These are phyloP conservation scores for Amphirosellinia nigrospora DNA, from an alignment of 495 filamentous ascomycete species.

Conservation along the genomic window DNA sequence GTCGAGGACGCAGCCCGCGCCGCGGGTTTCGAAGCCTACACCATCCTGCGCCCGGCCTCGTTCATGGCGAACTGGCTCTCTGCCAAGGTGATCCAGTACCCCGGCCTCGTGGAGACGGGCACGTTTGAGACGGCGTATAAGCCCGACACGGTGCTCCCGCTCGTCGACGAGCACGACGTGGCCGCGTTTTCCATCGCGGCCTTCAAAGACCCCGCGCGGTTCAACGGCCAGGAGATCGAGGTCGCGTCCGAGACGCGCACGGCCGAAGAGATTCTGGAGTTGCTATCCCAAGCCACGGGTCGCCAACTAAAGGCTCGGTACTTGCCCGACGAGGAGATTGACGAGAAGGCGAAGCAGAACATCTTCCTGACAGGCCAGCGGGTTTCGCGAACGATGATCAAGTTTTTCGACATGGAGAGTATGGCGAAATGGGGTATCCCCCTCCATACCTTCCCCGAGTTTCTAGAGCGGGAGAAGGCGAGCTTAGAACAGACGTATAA, in stretches of 20 bases:
- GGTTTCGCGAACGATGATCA: slow-evolving; percentile 38
- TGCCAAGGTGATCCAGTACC: slow-evolving; percentile 46
- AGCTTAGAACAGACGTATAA: slow-evolving; percentile 36
- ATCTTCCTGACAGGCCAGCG: slow-evolving; percentile 30
- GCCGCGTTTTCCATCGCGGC: slow-evolving; percentile 53
- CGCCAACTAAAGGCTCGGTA: slow-evolving; percentile 43
- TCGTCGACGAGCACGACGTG: slow-evolving; percentile 57
- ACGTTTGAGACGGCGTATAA: slow-evolving; percentile 30
- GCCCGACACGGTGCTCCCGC: slow-evolving; percentile 41
- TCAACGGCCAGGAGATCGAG: slow-evolving; percentile 45
- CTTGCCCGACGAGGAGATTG: slow-evolving; percentile 48
- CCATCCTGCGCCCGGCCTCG: slow-evolving; percentile 55
- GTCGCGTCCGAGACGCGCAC: slow-evolving; percentile 47
- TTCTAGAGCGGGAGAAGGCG: slow-evolving; percentile 47
- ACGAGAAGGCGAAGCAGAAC: slow-evolving; percentile 36
- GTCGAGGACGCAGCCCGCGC: slow-evolving; percentile 48
- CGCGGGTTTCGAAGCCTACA: slow-evolving; percentile 49
- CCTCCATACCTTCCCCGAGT: slow-evolving; percentile 46
- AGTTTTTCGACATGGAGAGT: slow-evolving; percentile 46
- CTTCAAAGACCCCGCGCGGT: slow-evolving; percentile 47
- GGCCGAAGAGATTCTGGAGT: slow-evolving; percentile 39
- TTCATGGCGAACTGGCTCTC: slow-evolving; percentile 59
- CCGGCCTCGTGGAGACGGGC: slow-evolving; percentile 44
- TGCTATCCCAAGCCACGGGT: slow-evolving; percentile 42
- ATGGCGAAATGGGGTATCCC: slow-evolving; percentile 38